phyloP scores from a whole-genome alignment of 108 stramenopile species.

The Aurantiochytrium sp. region DNA sequence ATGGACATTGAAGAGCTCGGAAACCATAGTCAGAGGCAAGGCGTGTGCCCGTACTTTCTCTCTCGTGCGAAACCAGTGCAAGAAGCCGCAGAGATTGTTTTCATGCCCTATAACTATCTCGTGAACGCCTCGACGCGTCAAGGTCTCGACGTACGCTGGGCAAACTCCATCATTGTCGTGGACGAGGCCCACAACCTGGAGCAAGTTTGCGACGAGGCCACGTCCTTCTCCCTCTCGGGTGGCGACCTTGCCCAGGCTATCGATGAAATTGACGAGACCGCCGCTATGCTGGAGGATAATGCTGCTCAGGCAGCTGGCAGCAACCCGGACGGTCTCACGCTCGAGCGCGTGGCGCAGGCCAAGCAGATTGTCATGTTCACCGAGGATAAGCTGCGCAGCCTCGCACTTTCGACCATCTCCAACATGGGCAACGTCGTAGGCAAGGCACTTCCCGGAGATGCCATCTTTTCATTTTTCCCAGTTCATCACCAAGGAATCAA shows the following conservation, averaged over 20 bases:
- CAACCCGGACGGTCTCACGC: constrained; percentile 35
- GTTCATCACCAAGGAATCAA: background rate
- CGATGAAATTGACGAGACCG: constrained; percentile 38
- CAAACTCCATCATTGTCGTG: constrained; percentile 79
- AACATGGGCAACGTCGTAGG: background rate
- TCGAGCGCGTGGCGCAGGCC: constrained; percentile 38
- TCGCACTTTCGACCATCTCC: constrained; percentile 30
- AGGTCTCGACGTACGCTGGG: constrained; percentile 67
- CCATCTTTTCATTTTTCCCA: background rate
- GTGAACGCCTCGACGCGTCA: constrained; percentile 77
- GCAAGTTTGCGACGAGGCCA: constrained; percentile 79
- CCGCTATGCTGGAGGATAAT: constrained; percentile 24
- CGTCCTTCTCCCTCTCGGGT: constrained; percentile 78
- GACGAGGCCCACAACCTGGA: constrained; percentile 99
- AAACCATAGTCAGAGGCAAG: constrained; percentile 56
- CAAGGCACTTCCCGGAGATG: background rate
- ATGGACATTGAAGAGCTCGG: constrained; percentile 94
- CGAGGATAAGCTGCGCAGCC: constrained; percentile 32
- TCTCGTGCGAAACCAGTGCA: constrained; percentile 56
- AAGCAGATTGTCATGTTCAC: constrained; percentile 33
- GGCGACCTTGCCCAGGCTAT: constrained; percentile 62
- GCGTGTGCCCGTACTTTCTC: constrained; percentile 89
- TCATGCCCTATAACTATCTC: constrained; percentile 97
- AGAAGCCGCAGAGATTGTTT: constrained; percentile 75
- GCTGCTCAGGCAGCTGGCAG: constrained; percentile 1